Base-by-base conservation (phyloP, 352 stramenopile species). In the Discostella stelligera region DNA sequence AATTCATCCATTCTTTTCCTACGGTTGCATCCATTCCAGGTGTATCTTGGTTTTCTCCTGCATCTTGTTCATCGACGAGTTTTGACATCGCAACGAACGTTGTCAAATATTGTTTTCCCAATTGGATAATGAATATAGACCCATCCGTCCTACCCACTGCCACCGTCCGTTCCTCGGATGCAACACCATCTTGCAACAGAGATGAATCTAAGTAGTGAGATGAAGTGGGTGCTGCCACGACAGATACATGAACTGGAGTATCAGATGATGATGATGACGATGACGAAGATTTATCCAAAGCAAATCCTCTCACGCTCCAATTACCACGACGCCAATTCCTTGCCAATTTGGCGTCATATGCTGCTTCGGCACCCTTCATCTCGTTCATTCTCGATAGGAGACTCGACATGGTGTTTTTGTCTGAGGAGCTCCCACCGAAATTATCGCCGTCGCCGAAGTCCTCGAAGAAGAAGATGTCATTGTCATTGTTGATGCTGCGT, bases 21-120 rank as follows among this genome's bases (percentile, higher is more conserved):
- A 56, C 46, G 30, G 27, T n/a, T 39, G 30, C 27, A n/a, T 9
- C n/a, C 25, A 68, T 62, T 39, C 23, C 39, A 3, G 65, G 2
- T 16, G 18, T 16, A 44, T 65, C 66, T 11, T 37, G 39, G 20
- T 61, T 50, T 7, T 60, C 21, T 16, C 18, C 41, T 25, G 16
- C 44, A 64, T 49, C 56, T 4, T 61, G 13, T 18, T 65, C 21
- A 2, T 44, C 37, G 27, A 69, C 20, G 32, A 48, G 20, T 46
- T 65, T 79, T 1, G 71, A 46, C 5, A 49, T 25, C 21, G 50
- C 13, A 0, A 54, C 18, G 64, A 89, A 87, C 21, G 77, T 79
- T 8, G 83, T 82, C 58, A 83, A 60, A 56, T 89, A 89, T 63
- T 85, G 66, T 18, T 65, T 44, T 32, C 80, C 80, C 13, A 88